These are phyloP conservation scores for Amaranthus cruentus DNA, from an alignment of 148 eudicot species.

Conservation along the genomic window DNA sequence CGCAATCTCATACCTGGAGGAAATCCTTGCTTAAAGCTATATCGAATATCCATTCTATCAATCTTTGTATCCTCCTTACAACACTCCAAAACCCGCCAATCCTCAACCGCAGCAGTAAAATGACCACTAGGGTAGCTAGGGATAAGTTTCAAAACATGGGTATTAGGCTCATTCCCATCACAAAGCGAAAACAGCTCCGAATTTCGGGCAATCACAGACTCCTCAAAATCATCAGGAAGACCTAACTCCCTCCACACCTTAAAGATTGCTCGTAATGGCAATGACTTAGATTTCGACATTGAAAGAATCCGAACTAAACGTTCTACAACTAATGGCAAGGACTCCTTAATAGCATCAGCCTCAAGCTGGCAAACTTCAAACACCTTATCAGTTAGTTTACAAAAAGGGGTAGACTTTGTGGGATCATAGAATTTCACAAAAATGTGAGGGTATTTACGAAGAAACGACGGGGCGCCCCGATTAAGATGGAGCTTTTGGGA, in stretches of 20 bases:
- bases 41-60: constrained; percentile 57
- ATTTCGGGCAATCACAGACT: constrained; percentile 56
- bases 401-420: constrained; percentile 40
- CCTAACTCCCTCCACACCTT: constrained; percentile 91
- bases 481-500: constrained; percentile 80
- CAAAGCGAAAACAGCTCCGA: constrained; percentile 49
- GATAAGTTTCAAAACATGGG: constrained; percentile 64
- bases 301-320: constrained; percentile 63
- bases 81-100: constrained; percentile 79
- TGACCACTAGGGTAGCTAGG: constrained; percentile 28
- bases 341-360: constrained; percentile 37
- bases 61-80: constrained; percentile 59
- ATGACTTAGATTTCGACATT: constrained; percentile 46
- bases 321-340: constrained; percentile 39
- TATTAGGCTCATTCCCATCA: constrained; percentile 65
- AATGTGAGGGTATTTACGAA: constrained; percentile 70
- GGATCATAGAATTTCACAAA: constrained; percentile 54
- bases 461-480: constrained; percentile 71
- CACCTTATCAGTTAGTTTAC: constrained; percentile 43
- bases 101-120: constrained; percentile 57
- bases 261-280: constrained; percentile 76
- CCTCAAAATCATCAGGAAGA: constrained; percentile 89
- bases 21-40: constrained; percentile 74
- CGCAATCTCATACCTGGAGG: constrained; percentile 85
- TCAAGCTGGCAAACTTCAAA: constrained; percentile 38